These are phyloP conservation scores for Suhomyces faveliae DNA, from an alignment of 805 yeast genomes.

Conservation along the genomic window DNA sequence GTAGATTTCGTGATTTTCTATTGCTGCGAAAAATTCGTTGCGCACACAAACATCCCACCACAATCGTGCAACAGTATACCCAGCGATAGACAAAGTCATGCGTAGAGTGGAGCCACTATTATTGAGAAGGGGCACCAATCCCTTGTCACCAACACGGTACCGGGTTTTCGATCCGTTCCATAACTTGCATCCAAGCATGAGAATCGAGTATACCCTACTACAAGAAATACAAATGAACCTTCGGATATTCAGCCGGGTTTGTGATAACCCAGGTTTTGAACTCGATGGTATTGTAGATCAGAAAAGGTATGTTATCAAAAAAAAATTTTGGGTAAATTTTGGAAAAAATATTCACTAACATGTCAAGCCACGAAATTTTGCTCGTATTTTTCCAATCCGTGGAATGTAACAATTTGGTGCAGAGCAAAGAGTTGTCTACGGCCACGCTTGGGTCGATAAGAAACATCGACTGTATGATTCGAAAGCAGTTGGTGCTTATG, in stretches of 20 bases:
- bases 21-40: conserved; percentile 3
- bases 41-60: conserved; percentile 4
- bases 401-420: not conserved
- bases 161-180: not conserved
- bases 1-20: not conserved
- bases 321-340: not conserved
- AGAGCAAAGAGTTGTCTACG: not conserved
- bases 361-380: not conserved
- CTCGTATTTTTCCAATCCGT: not conserved
- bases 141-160: not conserved
- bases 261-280: not conserved
- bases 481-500: not conserved
- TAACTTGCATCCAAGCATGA: not conserved
- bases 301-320: not conserved
- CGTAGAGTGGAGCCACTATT: not conserved
- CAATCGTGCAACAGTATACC: not conserved
- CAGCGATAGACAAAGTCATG: not conserved
- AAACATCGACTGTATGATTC: conserved; percentile 1
- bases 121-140: not conserved
- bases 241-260: not conserved
- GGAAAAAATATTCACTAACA: not conserved
- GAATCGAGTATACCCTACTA: not conserved
- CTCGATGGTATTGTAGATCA: not conserved
- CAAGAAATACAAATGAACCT: not conserved
- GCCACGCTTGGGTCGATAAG: not conserved